Evolutionary conservation across 306 rosid species (phyloP).

Genomic region (Alnus glutinosa): DNA sequence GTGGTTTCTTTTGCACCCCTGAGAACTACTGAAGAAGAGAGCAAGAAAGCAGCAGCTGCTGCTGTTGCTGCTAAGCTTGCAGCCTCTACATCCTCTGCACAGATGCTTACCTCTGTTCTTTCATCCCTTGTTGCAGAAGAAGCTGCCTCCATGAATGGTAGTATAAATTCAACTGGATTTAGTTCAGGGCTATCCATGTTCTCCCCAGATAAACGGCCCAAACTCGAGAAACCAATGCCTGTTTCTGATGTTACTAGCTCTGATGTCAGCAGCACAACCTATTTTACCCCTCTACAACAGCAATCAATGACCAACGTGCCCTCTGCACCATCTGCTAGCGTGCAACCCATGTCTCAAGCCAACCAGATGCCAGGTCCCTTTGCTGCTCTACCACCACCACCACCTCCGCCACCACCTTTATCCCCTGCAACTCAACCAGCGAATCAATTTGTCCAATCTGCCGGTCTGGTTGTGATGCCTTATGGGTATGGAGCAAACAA

Average conservation of each 20-base stretch:
- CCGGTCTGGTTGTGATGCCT: slow-evolving; percentile 60
- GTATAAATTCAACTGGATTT: slow-evolving; percentile 50
- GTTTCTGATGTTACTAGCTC: slow-evolving; percentile 52
- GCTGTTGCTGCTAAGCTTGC: slow-evolving; percentile 95
- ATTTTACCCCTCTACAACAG: slow-evolving; percentile 47
- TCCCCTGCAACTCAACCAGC: slow-evolving; percentile 50
- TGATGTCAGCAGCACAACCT: slow-evolving; percentile 47
- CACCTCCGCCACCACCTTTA: slow-evolving; percentile 39
- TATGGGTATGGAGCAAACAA: slow-evolving; percentile 59
- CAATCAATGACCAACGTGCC: slow-evolving; percentile 42
- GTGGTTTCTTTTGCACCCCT: slow-evolving; percentile 49
- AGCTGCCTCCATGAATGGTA: slow-evolving; percentile 68
- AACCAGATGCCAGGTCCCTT: slow-evolving; percentile 58
- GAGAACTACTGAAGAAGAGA: slow-evolving; percentile 70
- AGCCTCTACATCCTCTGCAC: slow-evolving; percentile 92
- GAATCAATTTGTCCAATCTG: slow-evolving; percentile 62
- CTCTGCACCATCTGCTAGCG: slow-evolving; percentile 37
- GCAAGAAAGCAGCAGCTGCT: slow-evolving; percentile 78
- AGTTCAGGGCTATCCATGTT: slow-evolving; percentile 53
- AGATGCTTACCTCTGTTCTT: slow-evolving; percentile 84
- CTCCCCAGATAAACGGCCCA: slow-evolving; percentile 73
- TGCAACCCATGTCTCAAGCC: slow-evolving; percentile 53
- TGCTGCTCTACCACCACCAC: slow-evolving; percentile 48
- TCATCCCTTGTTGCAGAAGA: slow-evolving; percentile 96
- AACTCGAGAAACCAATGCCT: slow-evolving; percentile 62